Evolutionary conservation across 495 filamentous ascomycete species (phyloP).

Genomic region (Xylaria acuta): DNA sequence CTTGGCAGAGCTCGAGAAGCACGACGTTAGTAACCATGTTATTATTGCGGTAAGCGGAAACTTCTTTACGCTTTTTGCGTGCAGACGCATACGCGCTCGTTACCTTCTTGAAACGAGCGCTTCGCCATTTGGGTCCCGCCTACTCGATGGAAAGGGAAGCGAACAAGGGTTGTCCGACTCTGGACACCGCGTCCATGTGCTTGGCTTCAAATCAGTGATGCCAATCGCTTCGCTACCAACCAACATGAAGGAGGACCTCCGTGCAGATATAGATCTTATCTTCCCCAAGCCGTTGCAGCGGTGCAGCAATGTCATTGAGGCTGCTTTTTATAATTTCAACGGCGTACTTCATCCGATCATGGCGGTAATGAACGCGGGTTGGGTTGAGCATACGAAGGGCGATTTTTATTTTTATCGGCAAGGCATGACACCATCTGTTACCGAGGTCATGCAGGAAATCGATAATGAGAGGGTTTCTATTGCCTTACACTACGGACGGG

Average conservation of each 20-base stretch:
- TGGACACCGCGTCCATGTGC: background rate
- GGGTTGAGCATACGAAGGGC: background rate
- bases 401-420: conserved; percentile 1
- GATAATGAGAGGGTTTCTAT: background rate
- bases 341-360: background rate
- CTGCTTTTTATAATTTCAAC: background rate
- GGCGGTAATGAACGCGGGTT: background rate
- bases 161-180: background rate
- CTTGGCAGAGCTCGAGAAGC: background rate
- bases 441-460: background rate
- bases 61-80: background rate
- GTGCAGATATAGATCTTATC: background rate
- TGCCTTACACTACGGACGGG: background rate
- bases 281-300: background rate
- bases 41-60: background rate
- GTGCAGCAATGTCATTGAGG: background rate
- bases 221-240: background rate
- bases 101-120: background rate
- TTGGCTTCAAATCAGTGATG: background rate
- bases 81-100: background rate
- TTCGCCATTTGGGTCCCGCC: background rate
- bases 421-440: background rate
- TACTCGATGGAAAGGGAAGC: background rate
- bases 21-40: background rate
- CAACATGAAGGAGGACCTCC: background rate